Base-by-base conservation (phyloP, 2,329 filamentous ascomycete genomes). In the Simplicillium aogashimaense region DNA sequence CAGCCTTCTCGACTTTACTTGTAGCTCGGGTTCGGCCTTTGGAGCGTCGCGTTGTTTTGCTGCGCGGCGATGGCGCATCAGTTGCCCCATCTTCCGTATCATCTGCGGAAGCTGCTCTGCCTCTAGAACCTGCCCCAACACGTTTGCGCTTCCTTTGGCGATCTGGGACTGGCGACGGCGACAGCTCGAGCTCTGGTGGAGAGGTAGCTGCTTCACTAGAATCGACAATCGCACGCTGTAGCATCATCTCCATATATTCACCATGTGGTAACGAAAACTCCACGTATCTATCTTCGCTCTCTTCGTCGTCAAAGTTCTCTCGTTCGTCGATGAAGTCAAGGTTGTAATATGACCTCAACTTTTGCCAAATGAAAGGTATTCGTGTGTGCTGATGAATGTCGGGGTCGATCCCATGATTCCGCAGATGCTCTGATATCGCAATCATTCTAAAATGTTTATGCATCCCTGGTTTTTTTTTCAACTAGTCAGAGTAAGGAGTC, bases 371-470 rank as follows among this genome's bases (percentile, higher is more conserved):
- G 32, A 85, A 83, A 1, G 86, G 83, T 49, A 95, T 92, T 43
- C 83, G 82, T 32, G 87, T 95, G 64, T 98, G 92, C 13, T 76
- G 74, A 50, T 78, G 67, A 48, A 76, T 51, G 53, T 83, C 71
- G 38, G 82, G 75, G 59, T 88, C 74, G 56, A 85, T 83, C 53
- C 87, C 87, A 59, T 89, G 84, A 50, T 84, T 86, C 48, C 82
- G 78, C 45, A 94, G 66, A 50, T 86, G 78, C 50, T 89, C 81
- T 35, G 83, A 83, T 43, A 95, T 86, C 8, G 86, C 81, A 47
- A 95, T 79, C 73, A 95, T 89, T 44, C 86, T 82, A 57, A 95
- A 94, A 60, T 95, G 87, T 58, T 90, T 94, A 66, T 95, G 88
- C 72, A 95, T 85, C 45, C 88, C 86, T 86, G 47, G 3, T 34